These are phyloP conservation scores for Petunia hybrid DNA, from an alignment of 305 asterid species.

Conservation along the genomic window DNA sequence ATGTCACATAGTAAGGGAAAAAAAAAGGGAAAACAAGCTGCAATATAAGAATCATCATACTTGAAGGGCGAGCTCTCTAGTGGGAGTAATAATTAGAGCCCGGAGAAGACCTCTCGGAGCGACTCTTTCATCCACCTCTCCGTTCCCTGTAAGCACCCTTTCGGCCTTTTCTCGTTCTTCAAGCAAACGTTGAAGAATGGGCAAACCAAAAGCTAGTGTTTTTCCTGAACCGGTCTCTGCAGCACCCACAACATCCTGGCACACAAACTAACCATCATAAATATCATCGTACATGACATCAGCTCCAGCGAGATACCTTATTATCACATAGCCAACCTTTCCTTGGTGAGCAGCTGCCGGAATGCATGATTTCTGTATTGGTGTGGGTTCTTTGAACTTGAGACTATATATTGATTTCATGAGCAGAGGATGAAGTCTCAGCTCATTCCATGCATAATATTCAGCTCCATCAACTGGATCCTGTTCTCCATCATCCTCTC, in stretches of 20 bases:
- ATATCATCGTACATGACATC: constrained; percentile 19
- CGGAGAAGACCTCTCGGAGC: constrained; percentile 70
- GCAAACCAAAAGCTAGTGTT: constrained; percentile 98
- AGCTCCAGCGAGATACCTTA: constrained; percentile 30
- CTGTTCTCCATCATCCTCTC: constrained; percentile 54
- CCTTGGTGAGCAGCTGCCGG: constrained; percentile 99
- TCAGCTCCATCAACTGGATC: constrained; percentile 71
- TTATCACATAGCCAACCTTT: constrained; percentile 64
- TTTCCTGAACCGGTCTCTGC: constrained; percentile 99
- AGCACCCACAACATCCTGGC: constrained; percentile 97
- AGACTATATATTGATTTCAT: constrained; percentile 84
- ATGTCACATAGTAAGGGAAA: too few species aligned
- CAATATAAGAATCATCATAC: constrained; percentile 45
- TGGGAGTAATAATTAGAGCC: constrained; percentile 94
- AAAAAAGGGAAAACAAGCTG: neutral
- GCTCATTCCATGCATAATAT: constrained; percentile 83
- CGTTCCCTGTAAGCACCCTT: constrained; percentile 55
- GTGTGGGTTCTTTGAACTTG: constrained; percentile 91
- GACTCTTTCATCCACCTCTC: constrained; percentile 64
- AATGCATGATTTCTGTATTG: constrained; percentile 89
- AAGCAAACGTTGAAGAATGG: constrained; percentile 91
- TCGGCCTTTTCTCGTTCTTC: constrained; percentile 88
- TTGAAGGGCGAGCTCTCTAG: constrained; percentile 99
- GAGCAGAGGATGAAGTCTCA: constrained; percentile 89
- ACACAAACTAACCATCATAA: constrained; percentile 44